Percentiles rank a stretch among this genome's conserved stretches.
phyloP scores from a whole-genome alignment of 2,329 filamentous ascomycete genomes.

The Aureobasidium pullulans region DNA sequence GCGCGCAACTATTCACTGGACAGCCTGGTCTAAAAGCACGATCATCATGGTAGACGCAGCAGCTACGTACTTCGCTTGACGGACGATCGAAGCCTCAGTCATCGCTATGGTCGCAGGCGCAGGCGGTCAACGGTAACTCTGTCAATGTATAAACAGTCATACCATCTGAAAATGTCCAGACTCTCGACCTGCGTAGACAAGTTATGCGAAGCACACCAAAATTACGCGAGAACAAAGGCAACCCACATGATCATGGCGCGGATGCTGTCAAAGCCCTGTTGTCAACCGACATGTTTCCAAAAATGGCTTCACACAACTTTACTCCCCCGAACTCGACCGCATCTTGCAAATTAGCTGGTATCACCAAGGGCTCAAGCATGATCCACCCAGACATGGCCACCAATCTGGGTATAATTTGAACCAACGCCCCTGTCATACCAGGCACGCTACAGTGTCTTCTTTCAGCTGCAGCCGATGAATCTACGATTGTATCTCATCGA shows the following conservation, averaged over 20 bases:
- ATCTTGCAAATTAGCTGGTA: neutral
- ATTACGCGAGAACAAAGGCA: neutral
- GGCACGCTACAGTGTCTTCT: neutral
- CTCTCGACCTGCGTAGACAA: too few species aligned
- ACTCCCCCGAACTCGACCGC: neutral
- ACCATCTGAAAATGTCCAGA: too few species aligned
- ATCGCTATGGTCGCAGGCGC: too few species aligned
- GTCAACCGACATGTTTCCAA: neutral
- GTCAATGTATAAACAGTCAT: too few species aligned
- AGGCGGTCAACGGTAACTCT: too few species aligned
- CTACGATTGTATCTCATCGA: slow-evolving; percentile 64
- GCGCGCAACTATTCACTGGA: too few species aligned
- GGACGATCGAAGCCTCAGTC: too few species aligned
- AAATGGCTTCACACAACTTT: neutral
- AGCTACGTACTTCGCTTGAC: too few species aligned
- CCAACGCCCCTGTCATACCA: neutral
- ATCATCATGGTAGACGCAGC: too few species aligned
- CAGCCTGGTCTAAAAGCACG: too few species aligned
- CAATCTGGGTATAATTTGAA: neutral
- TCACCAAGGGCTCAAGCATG: slow-evolving; percentile 1
- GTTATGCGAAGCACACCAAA: neutral
- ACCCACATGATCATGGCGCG: neutral
- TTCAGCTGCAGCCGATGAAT: neutral
- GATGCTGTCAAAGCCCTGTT: neutral
- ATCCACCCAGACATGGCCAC: neutral